Base-by-base conservation (phyloP, 2,329 filamentous ascomycete species). In the Cordyceps cicadae region DNA sequence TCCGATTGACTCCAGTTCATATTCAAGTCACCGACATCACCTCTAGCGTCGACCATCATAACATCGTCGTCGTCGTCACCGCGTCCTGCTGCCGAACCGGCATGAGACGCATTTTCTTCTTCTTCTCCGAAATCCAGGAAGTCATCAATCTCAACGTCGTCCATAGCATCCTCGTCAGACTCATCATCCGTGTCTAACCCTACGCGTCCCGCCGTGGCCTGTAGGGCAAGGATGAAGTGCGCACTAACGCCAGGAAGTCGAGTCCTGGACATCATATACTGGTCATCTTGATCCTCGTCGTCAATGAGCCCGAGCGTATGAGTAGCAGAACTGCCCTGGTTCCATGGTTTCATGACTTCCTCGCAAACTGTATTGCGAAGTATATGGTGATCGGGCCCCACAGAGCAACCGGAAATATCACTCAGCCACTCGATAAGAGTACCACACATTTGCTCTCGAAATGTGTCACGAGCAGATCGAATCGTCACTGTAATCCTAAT, bases 371-470 rank as follows among this genome's bases (percentile, higher is more conserved):
- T 86, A 56, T 85, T 87, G 43, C 92, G 84, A 49, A 99, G 78
- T 19, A 97, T 85, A 62, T 89, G 81, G 63, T 86, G 84, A 69
- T 99, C 91, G 37, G 85, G 79, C 1, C 90, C 91, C 52, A 96
- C 89, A 58, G 86, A 88, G 73, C 92, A 97, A 34, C 92, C 92
- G 8, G 92, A 85, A 68, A 99, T 95, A 72, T 99, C 95, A 57
- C 87, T 83, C 21, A 99, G 81, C 95, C 95, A 99, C 68, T 97
- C 92, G 59, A 99, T 88, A 63, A 99, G 93, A 17, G 92, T 91
- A n/a, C 90, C 92, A 68, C 92, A 97, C 95, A 99, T 99, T 71
- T 97, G 90, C 71, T 99, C 94, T 62, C 94, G 84, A 75, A 97
- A 99, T 0, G 92, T 97, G 74, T 99, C 94, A 67, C 95, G 84